A percentile compares a stretch with the other conserved stretches of the same genome.
These are phyloP conservation scores for Hirsutella minnesotensis DNA, from an alignment of 2,329 filamentous ascomycete genomes.

Conservation along the genomic window DNA sequence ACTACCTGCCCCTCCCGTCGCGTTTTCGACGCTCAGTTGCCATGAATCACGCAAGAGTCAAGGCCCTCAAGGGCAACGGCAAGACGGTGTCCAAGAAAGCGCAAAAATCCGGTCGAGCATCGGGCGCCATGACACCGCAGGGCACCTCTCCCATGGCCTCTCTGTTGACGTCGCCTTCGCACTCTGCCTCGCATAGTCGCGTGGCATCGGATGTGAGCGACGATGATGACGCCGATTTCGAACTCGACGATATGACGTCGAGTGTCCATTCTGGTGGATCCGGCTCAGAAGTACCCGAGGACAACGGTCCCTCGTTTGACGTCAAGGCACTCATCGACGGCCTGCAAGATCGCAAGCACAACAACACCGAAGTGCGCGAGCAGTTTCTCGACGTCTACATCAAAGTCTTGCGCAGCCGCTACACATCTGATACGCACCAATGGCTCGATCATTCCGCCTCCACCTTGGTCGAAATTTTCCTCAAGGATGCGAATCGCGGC, in stretches of 20 bases:
- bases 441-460: slow-evolving; percentile 44
- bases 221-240: slow-evolving; percentile 28
- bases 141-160: slow-evolving; percentile 50
- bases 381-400: slow-evolving; percentile 20
- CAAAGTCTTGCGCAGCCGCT: slow-evolving; percentile 40
- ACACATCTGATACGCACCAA: slow-evolving; percentile 19
- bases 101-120: slow-evolving; percentile 44
- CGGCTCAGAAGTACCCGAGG: slow-evolving; percentile 45
- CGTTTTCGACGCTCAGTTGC: slow-evolving; percentile 3
- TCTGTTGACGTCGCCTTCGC: slow-evolving; percentile 41
- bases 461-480: slow-evolving; percentile 50
- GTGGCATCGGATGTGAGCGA: slow-evolving; percentile 50
- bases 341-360: slow-evolving; percentile 64
- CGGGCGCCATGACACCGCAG: slow-evolving; percentile 42
- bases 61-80: slow-evolving; percentile 55
- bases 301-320: slow-evolving; percentile 54
- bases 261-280: slow-evolving; percentile 30
- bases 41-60: slow-evolving; percentile 56
- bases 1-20: no score
- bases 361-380: slow-evolving; percentile 60
- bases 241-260: slow-evolving; percentile 31
- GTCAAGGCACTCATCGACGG: slow-evolving; percentile 53
- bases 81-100: slow-evolving; percentile 64
- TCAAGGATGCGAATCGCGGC: slow-evolving; percentile 59
- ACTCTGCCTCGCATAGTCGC: slow-evolving; percentile 48